Evolutionary conservation across 768 basidiomycete species (phyloP), one percentile per base, ranked within the genome.

Genomic region (Suillus clintonianus): DNA sequence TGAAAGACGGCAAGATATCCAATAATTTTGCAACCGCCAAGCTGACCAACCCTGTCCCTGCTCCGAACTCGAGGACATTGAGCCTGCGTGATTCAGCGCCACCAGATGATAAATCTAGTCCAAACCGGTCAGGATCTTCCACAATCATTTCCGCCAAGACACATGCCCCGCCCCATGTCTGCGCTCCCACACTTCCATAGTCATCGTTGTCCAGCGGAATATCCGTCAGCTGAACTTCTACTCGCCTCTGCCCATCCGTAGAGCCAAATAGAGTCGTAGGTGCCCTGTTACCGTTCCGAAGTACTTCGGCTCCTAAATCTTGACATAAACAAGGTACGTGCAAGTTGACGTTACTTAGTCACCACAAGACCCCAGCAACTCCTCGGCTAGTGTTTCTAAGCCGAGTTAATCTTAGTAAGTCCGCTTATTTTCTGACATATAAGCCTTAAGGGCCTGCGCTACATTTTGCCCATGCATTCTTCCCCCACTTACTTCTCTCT

Each of bases 121-220:
- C 83, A 69, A 89, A 92, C 34, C 66, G 65, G 2, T 66, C 70
- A 0, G 92, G 89, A 37, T 80, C 71, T 37, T 86, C 81, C 3
- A 83, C 84, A 47, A 95, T 85, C 76, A 87, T 83, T 70, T 92
- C 89, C 0, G 92, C 86, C 61, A 96, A 81, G 7, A 95, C 85
- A 67, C 89, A 92, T 4, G 92, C 89, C 9, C 89, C 86, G 5
- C 92, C 93, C 94, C 94, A 96, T 0, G 93, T 95, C 76, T 95
- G 93, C 32, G 92, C 88, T 1, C 94, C 94, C 17, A 94, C 86
- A 61, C 87, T 89, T 15, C 79, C 77, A 66, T 86, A 89, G 67
- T 92, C 89, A 19, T 81, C 77, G 61, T 91, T 88, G 59, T 87
- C 83, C 50, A 94, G 76, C 2, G 91, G 85, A 2, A 87, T 82